Evolutionary conservation across 2,329 filamentous ascomycete genomes (phyloP).

Genomic region (Stylonectria norvegica): DNA sequence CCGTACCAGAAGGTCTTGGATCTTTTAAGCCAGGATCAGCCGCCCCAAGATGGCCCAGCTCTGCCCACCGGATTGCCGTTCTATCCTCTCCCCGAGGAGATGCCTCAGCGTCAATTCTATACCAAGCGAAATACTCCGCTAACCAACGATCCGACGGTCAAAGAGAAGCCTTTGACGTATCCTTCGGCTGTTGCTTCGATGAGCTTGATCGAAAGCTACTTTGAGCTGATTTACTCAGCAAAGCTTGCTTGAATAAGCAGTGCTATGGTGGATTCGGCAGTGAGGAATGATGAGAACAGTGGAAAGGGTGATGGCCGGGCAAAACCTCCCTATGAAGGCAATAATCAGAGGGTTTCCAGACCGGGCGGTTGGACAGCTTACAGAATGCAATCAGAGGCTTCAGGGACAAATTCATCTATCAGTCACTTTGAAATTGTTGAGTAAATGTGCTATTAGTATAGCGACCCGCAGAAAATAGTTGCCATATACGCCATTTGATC

Average conservation of each 20-base stretch:
- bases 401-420: too few species aligned
- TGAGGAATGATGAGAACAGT: too few species aligned
- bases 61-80: constrained; percentile 5
- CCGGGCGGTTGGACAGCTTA: too few species aligned
- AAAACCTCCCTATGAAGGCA: too few species aligned
- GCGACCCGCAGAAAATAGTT: neutral
- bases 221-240: constrained; percentile 6
- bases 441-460: too few species aligned
- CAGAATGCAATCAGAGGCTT: too few species aligned
- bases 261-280: too few species aligned
- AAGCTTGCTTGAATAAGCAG: too few species aligned
- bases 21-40: neutral
- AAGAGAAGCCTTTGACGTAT: neutral
- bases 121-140: neutral
- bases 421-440: too few species aligned
- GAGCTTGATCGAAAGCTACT: constrained; percentile 7
- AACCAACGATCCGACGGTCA: neutral
- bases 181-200: constrained; percentile 2
- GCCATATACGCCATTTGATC: neutral
- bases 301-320: too few species aligned
- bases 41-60: neutral
- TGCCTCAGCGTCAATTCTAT: constrained; percentile 1
- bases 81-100: constrained; percentile 9
- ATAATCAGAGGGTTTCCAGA: too few species aligned
- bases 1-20: neutral